Conservation (phyloP, 371 early-diverging fungal species). For the Capillidium heterosporum region DNA sequence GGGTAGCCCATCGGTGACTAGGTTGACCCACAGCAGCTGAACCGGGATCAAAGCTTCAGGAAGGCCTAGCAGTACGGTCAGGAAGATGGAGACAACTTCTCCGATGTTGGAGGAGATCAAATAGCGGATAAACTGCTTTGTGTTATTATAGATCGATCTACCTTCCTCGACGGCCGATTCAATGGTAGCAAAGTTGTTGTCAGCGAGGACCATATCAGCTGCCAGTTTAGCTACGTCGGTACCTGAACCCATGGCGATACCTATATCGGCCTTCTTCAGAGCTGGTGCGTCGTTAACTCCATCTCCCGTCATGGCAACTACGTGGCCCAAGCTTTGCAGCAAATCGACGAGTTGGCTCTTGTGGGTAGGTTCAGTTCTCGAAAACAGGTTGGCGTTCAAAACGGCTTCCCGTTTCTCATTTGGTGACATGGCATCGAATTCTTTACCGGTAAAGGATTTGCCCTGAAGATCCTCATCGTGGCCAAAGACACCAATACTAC, state of each 20-base stretch:
- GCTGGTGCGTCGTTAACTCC: slow-evolving; percentile 98
- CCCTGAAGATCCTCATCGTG: slow-evolving; percentile 42
- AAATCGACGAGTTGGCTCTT: slow-evolving; percentile 84
- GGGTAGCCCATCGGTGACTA: slow-evolving; percentile 95
- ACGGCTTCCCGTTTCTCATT: slow-evolving; percentile 55
- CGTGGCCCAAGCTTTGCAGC: slow-evolving; percentile 62
- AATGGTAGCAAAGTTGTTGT: slow-evolving; percentile 95
- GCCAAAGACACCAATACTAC: slow-evolving; percentile 80
- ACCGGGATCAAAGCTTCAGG: slow-evolving; percentile 96
- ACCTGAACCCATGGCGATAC: slow-evolving; percentile 95
- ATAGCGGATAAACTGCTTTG: slow-evolving; percentile 93
- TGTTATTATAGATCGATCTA: slow-evolving; percentile 90
- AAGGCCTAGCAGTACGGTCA: slow-evolving; percentile 79
- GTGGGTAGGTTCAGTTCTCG: slow-evolving; percentile 87
- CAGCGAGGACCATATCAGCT: slow-evolving; percentile 91
- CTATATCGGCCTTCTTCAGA: slow-evolving; percentile 93
- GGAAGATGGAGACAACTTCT: slow-evolving; percentile 73
- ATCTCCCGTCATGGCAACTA: slow-evolving; percentile 98
- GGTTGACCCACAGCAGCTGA: slow-evolving; percentile 94
- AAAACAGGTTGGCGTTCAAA: slow-evolving; percentile 63
- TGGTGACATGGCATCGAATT: slow-evolving; percentile 65
- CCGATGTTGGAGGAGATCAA: slow-evolving; percentile 75
- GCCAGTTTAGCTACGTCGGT: slow-evolving; percentile 96
- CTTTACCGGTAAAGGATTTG: slow-evolving; percentile 80
- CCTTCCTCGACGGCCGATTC: slow-evolving; percentile 94